phyloP scores from a whole-genome alignment of 2,329 filamentous ascomycete genomes.

The Colletotrichum camelliae region DNA sequence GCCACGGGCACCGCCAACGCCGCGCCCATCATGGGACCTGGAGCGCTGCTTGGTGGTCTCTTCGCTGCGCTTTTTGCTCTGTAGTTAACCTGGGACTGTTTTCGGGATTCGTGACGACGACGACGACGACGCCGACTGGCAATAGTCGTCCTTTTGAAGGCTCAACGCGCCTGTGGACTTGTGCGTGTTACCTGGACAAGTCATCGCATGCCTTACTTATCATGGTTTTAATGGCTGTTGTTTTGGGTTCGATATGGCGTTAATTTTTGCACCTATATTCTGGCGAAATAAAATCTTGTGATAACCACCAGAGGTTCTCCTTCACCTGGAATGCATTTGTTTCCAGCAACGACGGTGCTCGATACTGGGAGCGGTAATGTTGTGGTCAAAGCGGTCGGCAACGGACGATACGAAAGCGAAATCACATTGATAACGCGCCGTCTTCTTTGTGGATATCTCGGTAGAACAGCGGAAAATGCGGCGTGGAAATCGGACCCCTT shows the following conservation, averaged over 20 bases:
- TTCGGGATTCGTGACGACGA: neutral
- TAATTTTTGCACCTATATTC: neutral
- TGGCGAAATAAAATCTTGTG: neutral
- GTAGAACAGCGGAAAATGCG: neutral
- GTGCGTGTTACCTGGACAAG: too few species aligned
- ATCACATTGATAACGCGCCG: neutral
- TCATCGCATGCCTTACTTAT: neutral
- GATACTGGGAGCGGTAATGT: neutral
- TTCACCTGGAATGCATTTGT: too few species aligned
- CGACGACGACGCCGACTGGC: neutral
- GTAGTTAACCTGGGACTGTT: neutral
- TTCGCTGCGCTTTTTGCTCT: slow-evolving; percentile 12
- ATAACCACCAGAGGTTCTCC: too few species aligned
- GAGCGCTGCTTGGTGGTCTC: slow-evolving; percentile 16
- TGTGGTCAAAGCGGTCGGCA: neutral
- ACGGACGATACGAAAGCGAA: neutral
- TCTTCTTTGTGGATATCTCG: neutral
- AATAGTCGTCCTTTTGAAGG: neutral
- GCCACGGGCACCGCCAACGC: slow-evolving; percentile 10
- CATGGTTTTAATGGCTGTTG: neutral
- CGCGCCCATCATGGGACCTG: slow-evolving; percentile 4
- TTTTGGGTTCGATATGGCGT: neutral
- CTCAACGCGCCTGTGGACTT: neutral
- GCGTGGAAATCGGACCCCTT: neutral
- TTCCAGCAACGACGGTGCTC: neutral